Conservation (phyloP, 768 basidiomycete genomes). For the Xanthoconium purpureum region DNA sequence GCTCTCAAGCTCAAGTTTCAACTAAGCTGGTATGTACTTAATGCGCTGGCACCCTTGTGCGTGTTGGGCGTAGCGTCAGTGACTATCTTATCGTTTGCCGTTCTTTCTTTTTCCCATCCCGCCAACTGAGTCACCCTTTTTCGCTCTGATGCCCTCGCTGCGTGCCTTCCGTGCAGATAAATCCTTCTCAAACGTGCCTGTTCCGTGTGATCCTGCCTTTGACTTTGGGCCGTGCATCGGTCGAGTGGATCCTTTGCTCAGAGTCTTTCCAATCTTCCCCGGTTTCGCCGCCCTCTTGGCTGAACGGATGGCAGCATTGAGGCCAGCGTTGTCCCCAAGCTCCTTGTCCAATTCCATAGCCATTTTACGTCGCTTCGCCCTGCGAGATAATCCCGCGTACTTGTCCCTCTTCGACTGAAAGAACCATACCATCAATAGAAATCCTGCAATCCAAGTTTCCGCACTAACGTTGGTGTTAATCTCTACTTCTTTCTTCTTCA, state of each 20-base stretch:
- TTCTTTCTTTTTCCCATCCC: conserved; percentile 50
- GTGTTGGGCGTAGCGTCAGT: too few relatives aligned
- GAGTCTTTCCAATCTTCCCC: conserved; percentile 66
- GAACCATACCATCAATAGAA: conserved; percentile 4
- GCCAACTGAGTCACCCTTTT: conserved; percentile 56
- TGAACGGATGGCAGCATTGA: conserved; percentile 76
- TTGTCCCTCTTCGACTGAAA: conserved; percentile 72
- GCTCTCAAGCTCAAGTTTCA: too few relatives aligned
- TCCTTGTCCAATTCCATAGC: conserved; percentile 78
- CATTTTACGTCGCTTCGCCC: conserved; percentile 83
- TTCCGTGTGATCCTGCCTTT: conserved; percentile 32
- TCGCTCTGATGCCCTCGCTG: conserved; percentile 63
- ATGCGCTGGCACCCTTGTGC: too few relatives aligned
- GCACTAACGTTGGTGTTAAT: conserved; percentile 42
- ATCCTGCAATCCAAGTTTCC: neutral
- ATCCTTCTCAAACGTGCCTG: conserved; percentile 58
- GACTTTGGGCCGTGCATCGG: conserved; percentile 32
- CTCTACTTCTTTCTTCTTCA: conserved; percentile 35
- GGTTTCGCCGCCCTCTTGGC: conserved; percentile 80
- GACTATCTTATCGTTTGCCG: conserved; percentile 31
- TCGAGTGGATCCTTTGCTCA: conserved; percentile 34
- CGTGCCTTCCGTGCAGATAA: conserved; percentile 42
- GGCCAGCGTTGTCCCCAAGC: conserved; percentile 46
- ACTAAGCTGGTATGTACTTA: too few relatives aligned
- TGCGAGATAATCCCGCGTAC: conserved; percentile 80